phyloP scores from a whole-genome alignment of 1,284 basidiomycete genomes.

The Rhizoctonia solani region DNA sequence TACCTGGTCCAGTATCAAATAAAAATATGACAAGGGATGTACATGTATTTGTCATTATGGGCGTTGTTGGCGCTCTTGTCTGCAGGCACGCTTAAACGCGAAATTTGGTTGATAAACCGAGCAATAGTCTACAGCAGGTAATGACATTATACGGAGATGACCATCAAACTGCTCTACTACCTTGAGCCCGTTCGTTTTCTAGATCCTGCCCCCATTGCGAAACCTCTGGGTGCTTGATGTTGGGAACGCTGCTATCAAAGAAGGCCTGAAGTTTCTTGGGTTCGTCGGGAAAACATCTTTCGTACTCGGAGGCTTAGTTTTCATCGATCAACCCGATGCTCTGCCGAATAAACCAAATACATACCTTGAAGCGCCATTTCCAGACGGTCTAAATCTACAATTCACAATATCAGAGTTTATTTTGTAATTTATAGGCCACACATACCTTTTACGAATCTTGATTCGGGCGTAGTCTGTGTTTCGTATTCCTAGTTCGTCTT shows the following conservation, averaged over 20 bases:
- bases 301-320: slow-evolving; percentile 71
- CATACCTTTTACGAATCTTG: slow-evolving; percentile 88
- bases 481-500: slow-evolving; percentile 79
- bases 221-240: slow-evolving; percentile 76
- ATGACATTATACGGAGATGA: background rate
- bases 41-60: too few species aligned
- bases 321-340: background rate
- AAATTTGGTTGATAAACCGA: too few species aligned
- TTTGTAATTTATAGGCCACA: background rate
- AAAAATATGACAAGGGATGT: background rate
- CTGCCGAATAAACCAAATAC: slow-evolving; percentile 10
- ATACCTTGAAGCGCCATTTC: slow-evolving; percentile 87
- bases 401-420: background rate
- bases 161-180: background rate
- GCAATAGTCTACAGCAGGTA: too few species aligned
- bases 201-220: slow-evolving; percentile 73
- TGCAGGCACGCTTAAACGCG: too few species aligned
- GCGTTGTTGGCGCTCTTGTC: too few species aligned
- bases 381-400: slow-evolving; percentile 83
- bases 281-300: slow-evolving; percentile 53
- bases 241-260: slow-evolving; percentile 73
- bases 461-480: slow-evolving; percentile 76
- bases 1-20: background rate
- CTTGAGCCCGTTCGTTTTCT: slow-evolving; percentile 54
- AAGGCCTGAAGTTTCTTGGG: slow-evolving; percentile 62